These are phyloP conservation scores for Paraconiothyrium sp. DNA, from an alignment of 2,329 filamentous ascomycete genomes.

Conservation along the genomic window DNA sequence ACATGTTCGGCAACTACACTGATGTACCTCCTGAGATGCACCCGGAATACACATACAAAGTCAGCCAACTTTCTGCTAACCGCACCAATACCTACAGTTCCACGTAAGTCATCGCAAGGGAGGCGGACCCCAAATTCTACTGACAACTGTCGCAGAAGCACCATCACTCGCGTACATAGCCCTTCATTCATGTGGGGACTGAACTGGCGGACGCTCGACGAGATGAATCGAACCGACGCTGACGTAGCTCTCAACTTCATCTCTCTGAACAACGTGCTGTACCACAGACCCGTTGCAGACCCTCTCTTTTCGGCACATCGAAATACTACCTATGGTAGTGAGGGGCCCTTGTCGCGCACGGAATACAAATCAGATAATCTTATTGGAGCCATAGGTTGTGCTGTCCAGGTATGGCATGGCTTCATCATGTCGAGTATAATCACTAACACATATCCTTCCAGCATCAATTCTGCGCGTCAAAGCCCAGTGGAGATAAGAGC, in stretches of 20 bases:
- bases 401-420: conserved; percentile 9
- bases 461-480: conserved; percentile 14
- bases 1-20: not conserved
- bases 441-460: not conserved
- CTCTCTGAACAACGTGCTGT: conserved; percentile 8
- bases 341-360: not conserved
- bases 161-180: not conserved
- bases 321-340: not conserved
- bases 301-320: conserved; percentile 14
- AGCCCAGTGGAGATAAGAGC: not conserved
- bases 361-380: conserved; percentile 12
- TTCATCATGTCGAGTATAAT: not conserved
- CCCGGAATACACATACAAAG: not conserved
- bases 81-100: not conserved
- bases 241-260: conserved; percentile 12
- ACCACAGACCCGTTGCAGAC: conserved; percentile 13
- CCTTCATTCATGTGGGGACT: not conserved
- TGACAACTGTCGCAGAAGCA: not conserved
- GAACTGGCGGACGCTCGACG: conserved; percentile 4
- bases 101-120: not conserved
- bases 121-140: not conserved
- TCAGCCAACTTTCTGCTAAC: not conserved
- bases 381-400: conserved; percentile 7
- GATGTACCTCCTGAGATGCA: not conserved
- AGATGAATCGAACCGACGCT: conserved; percentile 14